These are phyloP conservation scores for Platanthera guangdongensis DNA, from an alignment of 106 monocot genomes.

Conservation along the genomic window DNA sequence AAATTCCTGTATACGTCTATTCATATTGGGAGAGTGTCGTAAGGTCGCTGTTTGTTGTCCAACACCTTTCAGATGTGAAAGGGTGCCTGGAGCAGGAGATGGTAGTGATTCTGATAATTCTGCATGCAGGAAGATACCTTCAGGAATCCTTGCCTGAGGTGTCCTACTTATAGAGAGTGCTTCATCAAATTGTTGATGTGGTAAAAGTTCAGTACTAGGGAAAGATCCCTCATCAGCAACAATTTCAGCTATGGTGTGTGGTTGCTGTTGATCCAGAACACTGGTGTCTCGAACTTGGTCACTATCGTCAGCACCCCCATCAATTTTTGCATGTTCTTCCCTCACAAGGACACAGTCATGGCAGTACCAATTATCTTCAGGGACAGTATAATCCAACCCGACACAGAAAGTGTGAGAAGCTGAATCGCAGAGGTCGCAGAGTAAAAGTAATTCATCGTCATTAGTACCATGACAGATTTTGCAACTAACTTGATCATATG, in stretches of 20 bases:
- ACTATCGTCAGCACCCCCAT: conserved; percentile 18
- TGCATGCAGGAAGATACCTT: not conserved
- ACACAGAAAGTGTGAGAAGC: conserved; percentile 66
- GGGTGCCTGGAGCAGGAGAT: not conserved
- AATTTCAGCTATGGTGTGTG: conserved; percentile 22
- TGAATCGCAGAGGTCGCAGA: conserved; percentile 80
- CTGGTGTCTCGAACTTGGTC: conserved; percentile 10
- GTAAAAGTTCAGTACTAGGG: not conserved
- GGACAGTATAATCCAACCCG: conserved; percentile 54
- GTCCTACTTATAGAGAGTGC: not conserved
- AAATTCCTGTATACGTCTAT: conserved; percentile 30
- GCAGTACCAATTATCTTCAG: conserved; percentile 83
- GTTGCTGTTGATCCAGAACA: not conserved
- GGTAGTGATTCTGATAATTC: conserved; percentile 1
- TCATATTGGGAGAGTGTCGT: conserved; percentile 27
- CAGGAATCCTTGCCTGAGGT: not conserved
- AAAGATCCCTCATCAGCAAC: conserved; percentile 12
- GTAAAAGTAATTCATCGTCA: conserved; percentile 56
- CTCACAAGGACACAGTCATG: conserved; percentile 42
- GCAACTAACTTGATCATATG: conserved; percentile 47
- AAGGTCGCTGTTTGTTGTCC: conserved; percentile 33
- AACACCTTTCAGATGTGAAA: not conserved
- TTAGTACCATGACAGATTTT: conserved; percentile 27
- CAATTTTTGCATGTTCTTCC: conserved; percentile 36
- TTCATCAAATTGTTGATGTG: not conserved